Conservation (phyloP, 306 rosid species). For the Psophocarpus tetragonolobus region DNA sequence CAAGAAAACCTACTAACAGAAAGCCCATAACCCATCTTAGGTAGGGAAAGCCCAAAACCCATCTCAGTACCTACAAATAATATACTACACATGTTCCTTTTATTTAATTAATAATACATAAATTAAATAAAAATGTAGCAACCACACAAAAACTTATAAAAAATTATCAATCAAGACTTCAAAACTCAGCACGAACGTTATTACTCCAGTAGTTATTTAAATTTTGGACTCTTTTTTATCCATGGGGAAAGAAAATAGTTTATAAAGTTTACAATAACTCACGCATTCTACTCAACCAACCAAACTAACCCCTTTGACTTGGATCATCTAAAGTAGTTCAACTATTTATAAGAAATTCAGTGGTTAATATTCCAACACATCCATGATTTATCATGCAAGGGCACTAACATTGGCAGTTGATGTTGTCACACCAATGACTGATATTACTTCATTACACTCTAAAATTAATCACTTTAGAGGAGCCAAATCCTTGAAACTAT, state of each 20-base stretch:
- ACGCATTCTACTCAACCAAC: no score
- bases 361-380: neutral
- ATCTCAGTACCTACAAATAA: slow-evolving; percentile 18
- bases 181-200: slow-evolving; percentile 23
- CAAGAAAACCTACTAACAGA: neutral
- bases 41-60: slow-evolving; percentile 18
- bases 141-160: neutral
- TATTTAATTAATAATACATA: no score
- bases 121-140: slow-evolving; percentile 9
- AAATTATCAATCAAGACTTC: neutral
- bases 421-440: neutral
- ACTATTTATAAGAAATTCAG: neutral
- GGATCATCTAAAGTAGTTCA: neutral
- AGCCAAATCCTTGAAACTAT: neutral
- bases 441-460: neutral
- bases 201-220: neutral
- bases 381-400: neutral
- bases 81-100: neutral
- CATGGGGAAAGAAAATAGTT: no score
- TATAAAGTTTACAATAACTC: no score
- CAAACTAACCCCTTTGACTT: no score
- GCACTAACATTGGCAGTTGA: neutral
- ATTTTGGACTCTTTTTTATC: no score
- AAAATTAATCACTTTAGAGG: neutral
- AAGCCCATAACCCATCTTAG: slow-evolving; percentile 6